These are phyloP conservation scores for Globisporangium iwayamae DNA, from an alignment of 352 stramenopile species.

Conservation along the genomic window DNA sequence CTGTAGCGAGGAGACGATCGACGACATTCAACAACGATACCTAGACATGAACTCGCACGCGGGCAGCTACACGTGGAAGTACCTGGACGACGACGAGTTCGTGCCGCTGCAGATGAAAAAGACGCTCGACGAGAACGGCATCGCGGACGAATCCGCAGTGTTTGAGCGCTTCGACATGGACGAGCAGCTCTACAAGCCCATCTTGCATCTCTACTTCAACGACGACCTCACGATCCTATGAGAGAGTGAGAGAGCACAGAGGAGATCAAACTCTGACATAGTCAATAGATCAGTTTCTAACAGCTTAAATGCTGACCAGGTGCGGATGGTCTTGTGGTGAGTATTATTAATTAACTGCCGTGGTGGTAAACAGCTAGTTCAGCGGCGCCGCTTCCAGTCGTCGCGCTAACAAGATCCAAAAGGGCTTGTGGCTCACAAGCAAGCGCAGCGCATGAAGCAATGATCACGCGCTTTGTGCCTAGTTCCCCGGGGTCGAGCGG, in stretches of 20 bases:
- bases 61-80: slow-evolving; percentile 92
- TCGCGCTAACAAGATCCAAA: neutral
- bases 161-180: slow-evolving; percentile 88
- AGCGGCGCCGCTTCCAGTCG: neutral
- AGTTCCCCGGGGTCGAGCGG: neutral
- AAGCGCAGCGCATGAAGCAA: neutral
- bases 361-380: neutral
- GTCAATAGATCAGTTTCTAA: neutral
- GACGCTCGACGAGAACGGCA: slow-evolving; percentile 87
- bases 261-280: neutral
- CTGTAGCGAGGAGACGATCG: slow-evolving; percentile 84
- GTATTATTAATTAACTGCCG: slow-evolving; percentile 5
- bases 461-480: slow-evolving; percentile 15
- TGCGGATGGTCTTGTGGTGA: neutral
- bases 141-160: slow-evolving; percentile 73
- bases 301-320: neutral
- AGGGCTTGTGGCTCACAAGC: too few species aligned
- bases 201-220: slow-evolving; percentile 92
- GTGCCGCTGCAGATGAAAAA: slow-evolving; percentile 84
- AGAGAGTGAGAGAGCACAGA: slow-evolving; percentile 3
- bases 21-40: slow-evolving; percentile 88
- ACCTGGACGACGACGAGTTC: slow-evolving; percentile 83
- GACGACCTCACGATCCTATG: slow-evolving; percentile 88
- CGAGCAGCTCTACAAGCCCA: slow-evolving; percentile 85
- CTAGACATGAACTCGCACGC: slow-evolving; percentile 85